Evolutionary conservation across 768 basidiomycete species (phyloP).

Genomic region (Neoboletus subvelutipes): DNA sequence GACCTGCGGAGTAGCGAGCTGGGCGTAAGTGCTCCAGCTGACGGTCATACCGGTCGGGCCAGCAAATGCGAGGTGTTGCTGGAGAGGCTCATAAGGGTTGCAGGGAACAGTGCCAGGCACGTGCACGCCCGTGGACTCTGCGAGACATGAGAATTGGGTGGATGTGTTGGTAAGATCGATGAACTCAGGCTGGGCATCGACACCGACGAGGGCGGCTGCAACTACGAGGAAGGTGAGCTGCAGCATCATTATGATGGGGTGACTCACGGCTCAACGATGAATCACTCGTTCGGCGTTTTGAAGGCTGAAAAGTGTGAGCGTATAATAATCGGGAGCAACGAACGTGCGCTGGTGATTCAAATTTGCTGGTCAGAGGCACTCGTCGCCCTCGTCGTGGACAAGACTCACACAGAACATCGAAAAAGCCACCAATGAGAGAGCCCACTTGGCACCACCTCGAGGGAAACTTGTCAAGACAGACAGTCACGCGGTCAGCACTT

Average conservation of each 20-base stretch:
- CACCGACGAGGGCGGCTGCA: slow-evolving; percentile 8
- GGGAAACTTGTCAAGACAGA: not conserved
- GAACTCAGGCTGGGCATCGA: slow-evolving; percentile 12
- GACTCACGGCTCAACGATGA: not conserved
- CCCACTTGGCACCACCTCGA: not conserved
- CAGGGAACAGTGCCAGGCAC: slow-evolving; percentile 29
- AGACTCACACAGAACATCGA: not conserved
- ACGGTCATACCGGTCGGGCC: slow-evolving; percentile 27
- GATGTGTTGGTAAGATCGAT: slow-evolving; percentile 17
- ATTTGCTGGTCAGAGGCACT: not conserved
- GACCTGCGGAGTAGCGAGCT: slow-evolving; percentile 24
- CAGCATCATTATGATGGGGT: slow-evolving; percentile 2
- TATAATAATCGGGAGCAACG: not conserved
- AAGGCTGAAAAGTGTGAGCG: not conserved
- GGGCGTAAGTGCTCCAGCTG: slow-evolving; percentile 25
- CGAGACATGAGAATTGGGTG: slow-evolving; percentile 19
- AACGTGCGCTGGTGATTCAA: slow-evolving; percentile 5
- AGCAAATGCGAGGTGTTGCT: slow-evolving; percentile 28
- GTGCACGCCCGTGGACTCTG: slow-evolving; percentile 30
- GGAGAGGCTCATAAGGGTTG: slow-evolving; percentile 29
- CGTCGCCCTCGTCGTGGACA: not conserved
- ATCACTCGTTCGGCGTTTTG: not conserved
- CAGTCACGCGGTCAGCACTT: not conserved
- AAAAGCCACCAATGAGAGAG: not conserved
- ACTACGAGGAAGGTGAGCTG: slow-evolving; percentile 5